phyloP scores from a whole-genome alignment of 2,329 filamentous ascomycete species.

The Colletotrichum filicis region DNA sequence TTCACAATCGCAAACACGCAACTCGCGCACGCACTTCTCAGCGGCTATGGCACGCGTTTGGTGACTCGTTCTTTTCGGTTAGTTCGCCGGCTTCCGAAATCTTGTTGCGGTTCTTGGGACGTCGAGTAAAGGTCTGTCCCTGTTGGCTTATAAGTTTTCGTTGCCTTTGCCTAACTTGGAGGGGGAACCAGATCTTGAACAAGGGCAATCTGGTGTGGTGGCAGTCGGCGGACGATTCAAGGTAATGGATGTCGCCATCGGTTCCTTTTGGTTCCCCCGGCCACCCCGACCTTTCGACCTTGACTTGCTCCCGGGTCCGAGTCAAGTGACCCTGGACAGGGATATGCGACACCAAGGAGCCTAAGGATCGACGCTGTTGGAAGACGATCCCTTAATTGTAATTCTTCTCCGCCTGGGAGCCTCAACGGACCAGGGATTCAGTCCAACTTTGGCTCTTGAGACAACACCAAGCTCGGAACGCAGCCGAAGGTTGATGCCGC shows the following conservation, averaged over 20 bases:
- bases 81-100: conserved; percentile 22
- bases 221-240: not conserved
- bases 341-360: conserved; percentile 27
- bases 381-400: not conserved
- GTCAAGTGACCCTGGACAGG: conserved; percentile 24
- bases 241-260: not conserved
- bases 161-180: conserved; percentile 6
- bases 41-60: not conserved
- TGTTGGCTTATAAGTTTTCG: not conserved
- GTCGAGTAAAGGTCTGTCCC: not conserved
- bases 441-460: conserved; percentile 22
- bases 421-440: conserved; percentile 9
- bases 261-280: not conserved
- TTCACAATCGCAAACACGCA: not conserved
- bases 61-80: conserved; percentile 4
- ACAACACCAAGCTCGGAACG: conserved; percentile 29
- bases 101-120: conserved; percentile 7
- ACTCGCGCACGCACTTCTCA: not conserved
- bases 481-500: conserved; percentile 26
- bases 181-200: not conserved
- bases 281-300: not conserved
- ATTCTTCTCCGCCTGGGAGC: not conserved
- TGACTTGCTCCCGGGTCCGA: not conserved
- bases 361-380: conserved; percentile 24
- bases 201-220: not conserved